Percentiles rank a stretch among this genome's conserved stretches.
These are phyloP conservation scores for Xerocomus nothofagi DNA, from an alignment of 1,284 basidiomycete genomes.

Conservation along the genomic window DNA sequence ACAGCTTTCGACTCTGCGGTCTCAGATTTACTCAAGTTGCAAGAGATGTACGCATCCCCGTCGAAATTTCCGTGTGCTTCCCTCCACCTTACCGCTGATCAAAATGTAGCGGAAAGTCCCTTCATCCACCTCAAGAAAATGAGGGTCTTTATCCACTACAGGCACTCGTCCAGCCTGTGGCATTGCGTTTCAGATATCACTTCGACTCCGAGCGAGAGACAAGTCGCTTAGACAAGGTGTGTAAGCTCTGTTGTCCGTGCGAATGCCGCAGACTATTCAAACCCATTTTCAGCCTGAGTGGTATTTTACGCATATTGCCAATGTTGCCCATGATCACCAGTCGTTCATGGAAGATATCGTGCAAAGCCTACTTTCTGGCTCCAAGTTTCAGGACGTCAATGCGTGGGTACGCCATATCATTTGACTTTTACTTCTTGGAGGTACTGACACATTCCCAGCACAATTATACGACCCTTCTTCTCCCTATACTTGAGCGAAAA, in stretches of 20 bases:
- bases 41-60: slow-evolving; percentile 61
- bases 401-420: slow-evolving; percentile 63
- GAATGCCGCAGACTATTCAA: background rate
- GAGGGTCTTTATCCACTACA: slow-evolving; percentile 77
- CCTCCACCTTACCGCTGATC: background rate
- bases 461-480: slow-evolving; percentile 74
- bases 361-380: slow-evolving; percentile 66
- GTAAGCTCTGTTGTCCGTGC: background rate
- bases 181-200: slow-evolving; percentile 92
- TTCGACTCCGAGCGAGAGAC: slow-evolving; percentile 88
- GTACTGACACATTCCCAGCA: slow-evolving; percentile 46
- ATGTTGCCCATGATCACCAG: slow-evolving; percentile 79
- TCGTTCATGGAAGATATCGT: slow-evolving; percentile 76
- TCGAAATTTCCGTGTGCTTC: background rate
- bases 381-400: slow-evolving; percentile 64
- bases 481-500: slow-evolving; percentile 72
- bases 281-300: slow-evolving; percentile 78
- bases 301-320: slow-evolving; percentile 91
- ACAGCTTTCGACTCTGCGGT: slow-evolving; percentile 74
- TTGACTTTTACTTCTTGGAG: slow-evolving; percentile 1
- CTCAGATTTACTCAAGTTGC: slow-evolving; percentile 70
- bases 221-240: slow-evolving; percentile 90
- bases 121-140: slow-evolving; percentile 33
- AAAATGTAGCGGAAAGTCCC: slow-evolving; percentile 53
- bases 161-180: slow-evolving; percentile 82